phyloP scores from a whole-genome alignment of 371 early-diverging fungal genomes.

The Rhizopus arrhizus region DNA sequence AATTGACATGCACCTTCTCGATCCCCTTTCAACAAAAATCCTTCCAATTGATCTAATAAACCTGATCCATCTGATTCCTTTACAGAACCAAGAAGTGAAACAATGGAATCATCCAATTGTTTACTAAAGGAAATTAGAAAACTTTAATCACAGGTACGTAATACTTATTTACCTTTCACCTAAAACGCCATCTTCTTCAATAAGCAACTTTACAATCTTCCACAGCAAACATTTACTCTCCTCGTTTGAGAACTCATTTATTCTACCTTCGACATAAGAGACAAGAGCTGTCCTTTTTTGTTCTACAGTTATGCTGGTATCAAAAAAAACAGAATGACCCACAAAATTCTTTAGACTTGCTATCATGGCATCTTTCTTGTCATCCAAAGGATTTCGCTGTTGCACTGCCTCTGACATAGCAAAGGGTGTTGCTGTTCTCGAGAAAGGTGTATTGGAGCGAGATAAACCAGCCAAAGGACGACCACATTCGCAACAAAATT shows the following conservation, averaged over 20 bases:
- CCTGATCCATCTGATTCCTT: constrained; percentile 16
- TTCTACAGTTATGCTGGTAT: constrained; percentile 47
- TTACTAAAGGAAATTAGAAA: constrained; percentile 3
- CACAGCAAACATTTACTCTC: constrained; percentile 53
- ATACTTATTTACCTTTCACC: constrained; percentile 31
- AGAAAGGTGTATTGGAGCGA: constrained; percentile 50
- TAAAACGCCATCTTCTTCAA: constrained; percentile 66
- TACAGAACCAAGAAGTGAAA: constrained; percentile 21
- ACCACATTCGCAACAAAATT: constrained; percentile 78
- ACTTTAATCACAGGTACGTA: background rate
- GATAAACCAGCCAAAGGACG: constrained; percentile 55
- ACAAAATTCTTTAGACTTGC: constrained; percentile 12
- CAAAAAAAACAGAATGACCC: constrained; percentile 45
- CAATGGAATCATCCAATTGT: constrained; percentile 20
- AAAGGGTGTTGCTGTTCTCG: constrained; percentile 11
- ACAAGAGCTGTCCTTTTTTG: constrained; percentile 68
- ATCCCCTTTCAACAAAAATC: constrained; percentile 71
- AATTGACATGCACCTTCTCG: constrained; percentile 72
- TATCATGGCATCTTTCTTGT: constrained; percentile 11
- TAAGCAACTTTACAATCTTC: constrained; percentile 63
- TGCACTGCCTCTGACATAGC: background rate
- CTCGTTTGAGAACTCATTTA: constrained; percentile 38
- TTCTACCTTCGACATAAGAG: constrained; percentile 56
- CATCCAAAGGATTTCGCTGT: constrained; percentile 18
- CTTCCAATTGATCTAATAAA: constrained; percentile 58